Evolutionary conservation across 768 basidiomycete species (phyloP).

Genomic region (Tricholoma sp.): DNA sequence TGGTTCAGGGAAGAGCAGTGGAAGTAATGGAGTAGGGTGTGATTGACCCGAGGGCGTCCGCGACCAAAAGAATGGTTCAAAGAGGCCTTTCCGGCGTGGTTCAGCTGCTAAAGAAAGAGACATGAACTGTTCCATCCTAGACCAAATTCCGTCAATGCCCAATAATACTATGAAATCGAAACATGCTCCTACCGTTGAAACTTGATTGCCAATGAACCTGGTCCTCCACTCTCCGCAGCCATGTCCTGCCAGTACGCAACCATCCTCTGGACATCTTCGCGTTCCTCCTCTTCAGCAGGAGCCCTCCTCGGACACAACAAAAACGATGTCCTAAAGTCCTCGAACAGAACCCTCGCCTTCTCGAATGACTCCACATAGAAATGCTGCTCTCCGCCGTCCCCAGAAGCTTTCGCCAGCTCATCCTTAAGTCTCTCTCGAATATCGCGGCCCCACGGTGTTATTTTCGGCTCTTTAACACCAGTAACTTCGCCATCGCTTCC

Average conservation of each 20-base stretch:
- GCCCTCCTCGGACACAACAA: conserved; percentile 44
- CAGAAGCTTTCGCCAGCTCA: conserved; percentile 41
- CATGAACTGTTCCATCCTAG: conserved; percentile 73
- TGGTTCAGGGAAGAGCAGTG: conserved; percentile 73
- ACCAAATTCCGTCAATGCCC: conserved; percentile 2
- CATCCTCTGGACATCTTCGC: conserved; percentile 44
- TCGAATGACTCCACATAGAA: conserved; percentile 38
- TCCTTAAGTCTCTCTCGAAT: conserved; percentile 40
- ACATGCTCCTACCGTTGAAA: conserved; percentile 52
- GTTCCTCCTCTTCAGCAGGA: conserved; percentile 31
- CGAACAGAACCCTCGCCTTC: conserved; percentile 43
- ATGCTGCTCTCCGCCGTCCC: conserved; percentile 36
- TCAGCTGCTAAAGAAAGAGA: conserved; percentile 73
- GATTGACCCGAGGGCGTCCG: conserved; percentile 31
- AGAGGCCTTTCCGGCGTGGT: conserved; percentile 66
- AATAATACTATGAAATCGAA: neutral
- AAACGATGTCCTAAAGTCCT: conserved; percentile 44
- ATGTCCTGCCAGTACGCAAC: conserved; percentile 54
- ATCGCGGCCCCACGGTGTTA: conserved; percentile 71
- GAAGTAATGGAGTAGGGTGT: conserved; percentile 46
- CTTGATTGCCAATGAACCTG: conserved; percentile 43
- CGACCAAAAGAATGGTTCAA: conserved; percentile 75
- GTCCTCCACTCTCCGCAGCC: conserved; percentile 33
- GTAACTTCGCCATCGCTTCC: conserved; percentile 24
- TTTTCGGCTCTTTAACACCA: conserved; percentile 37